Base-by-base conservation (phyloP, 768 basidiomycete species). In the Dioszegia aurantiaca region DNA sequence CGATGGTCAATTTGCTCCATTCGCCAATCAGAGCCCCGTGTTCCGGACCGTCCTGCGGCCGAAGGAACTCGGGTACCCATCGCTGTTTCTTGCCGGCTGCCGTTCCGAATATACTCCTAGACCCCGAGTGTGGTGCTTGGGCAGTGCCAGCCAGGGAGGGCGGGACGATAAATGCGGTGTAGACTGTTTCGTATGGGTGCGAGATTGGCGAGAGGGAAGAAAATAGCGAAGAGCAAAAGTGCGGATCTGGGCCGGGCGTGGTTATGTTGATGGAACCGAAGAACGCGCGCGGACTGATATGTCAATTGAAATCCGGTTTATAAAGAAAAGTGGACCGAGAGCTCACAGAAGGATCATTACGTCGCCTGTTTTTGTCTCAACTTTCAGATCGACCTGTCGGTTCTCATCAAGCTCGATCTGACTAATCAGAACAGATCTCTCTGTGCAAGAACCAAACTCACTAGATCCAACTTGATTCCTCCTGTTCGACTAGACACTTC, bases 351-450 rank as follows among this genome's bases (percentile, higher is more conserved):
- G 40, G 0, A 73, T 55, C 28, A 73, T 37, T 3, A 73, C 61
- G 55, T 73, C 71, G 2, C 69, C 71, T 3, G 62, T 47, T 45
- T 66, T 72, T 11, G 67, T 66, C 19, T 70, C 67, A 5, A 73
- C 58, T 41, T 60, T 65, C 23, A 73, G 19, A 55, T 73, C 71
- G 17, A 70, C 45, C 46, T 73, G 71, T 4, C 71, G 58, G 31
- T 66, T 60, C 3, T 47, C n/a, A 16, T 68, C 64, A 12, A 73
- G 26, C 19, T 68, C 69, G 28, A 73, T 42, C 71, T 73, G 33
- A 26, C 9, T 1, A 31, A 44, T 55, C 37, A 52, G 33, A 24
- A 26, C 14, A 28, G 33, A 33, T 33, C 26, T 28, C 14, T 12
- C 17, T 10, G 4, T 19, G 23, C 19, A 9, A 16, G 19, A 23